Conservation (phyloP, 1,139 yeast species). For the Kodamaea ohmeri region DNA sequence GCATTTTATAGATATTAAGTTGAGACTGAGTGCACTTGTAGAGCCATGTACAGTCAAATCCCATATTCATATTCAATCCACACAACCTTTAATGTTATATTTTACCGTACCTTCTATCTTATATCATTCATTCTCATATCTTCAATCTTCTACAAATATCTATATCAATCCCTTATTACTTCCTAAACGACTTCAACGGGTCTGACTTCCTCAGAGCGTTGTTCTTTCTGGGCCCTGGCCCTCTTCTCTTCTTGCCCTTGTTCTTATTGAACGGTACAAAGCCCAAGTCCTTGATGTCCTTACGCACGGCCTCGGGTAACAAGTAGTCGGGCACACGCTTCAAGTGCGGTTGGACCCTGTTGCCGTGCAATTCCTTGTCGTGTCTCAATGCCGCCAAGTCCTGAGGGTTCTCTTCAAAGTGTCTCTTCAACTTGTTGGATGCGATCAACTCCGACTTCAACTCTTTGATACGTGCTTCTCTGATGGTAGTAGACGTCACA, state of each 20-base stretch:
- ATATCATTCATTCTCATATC: neutral
- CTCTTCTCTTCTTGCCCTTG: conserved; percentile 40
- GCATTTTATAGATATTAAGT: conserved; percentile 6
- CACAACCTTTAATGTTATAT: neutral
- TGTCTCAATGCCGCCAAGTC: conserved; percentile 87
- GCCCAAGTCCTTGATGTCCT: conserved; percentile 58
- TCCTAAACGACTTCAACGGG: conserved; percentile 59
- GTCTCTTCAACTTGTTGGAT: conserved; percentile 87
- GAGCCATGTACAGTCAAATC: too few species aligned
- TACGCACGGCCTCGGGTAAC: conserved; percentile 76
- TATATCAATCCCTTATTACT: neutral
- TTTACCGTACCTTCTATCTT: neutral
- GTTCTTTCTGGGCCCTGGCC: conserved; percentile 33
- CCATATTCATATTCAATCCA: neutral
- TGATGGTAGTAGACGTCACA: conserved; percentile 81
- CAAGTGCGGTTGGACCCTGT: conserved; percentile 79
- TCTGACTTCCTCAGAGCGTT: conserved; percentile 49
- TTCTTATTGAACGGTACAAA: conserved; percentile 74
- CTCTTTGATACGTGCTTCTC: conserved; percentile 93
- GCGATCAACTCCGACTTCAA: conserved; percentile 82
- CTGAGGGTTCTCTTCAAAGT: conserved; percentile 97
- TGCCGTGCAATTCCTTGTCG: conserved; percentile 82
- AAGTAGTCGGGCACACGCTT: conserved; percentile 92
- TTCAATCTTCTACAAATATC: neutral
- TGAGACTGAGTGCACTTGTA: too few species aligned